Percentiles rank a stretch among this genome's conserved stretches.
These are phyloP conservation scores for Cryptococcus amylolentus DNA, from an alignment of 1,284 basidiomycete genomes.

Conservation along the genomic window DNA sequence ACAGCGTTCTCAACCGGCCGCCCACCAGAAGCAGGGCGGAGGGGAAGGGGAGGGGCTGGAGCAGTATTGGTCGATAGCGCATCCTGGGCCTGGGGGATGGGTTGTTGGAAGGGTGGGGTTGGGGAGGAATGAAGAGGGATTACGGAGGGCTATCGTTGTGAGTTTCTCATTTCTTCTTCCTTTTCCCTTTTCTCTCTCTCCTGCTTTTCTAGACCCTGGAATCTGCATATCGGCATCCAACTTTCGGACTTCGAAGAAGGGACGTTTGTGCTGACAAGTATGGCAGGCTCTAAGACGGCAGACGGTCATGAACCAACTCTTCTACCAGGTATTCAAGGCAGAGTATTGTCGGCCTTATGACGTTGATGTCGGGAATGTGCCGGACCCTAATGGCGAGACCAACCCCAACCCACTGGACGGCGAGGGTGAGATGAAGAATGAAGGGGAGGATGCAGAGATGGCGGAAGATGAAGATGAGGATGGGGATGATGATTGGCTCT, in stretches of 20 bases:
- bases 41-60: constrained; percentile 5
- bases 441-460: background rate
- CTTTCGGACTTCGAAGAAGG: background rate
- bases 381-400: constrained; percentile 3
- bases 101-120: constrained; percentile 34
- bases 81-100: constrained; percentile 36
- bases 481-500: constrained; percentile 4
- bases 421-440: background rate
- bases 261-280: background rate
- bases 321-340: constrained; percentile 19
- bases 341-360: background rate
- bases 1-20: constrained; percentile 4
- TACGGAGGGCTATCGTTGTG: constrained; percentile 15
- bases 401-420: constrained; percentile 1
- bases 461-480: background rate
- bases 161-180: background rate
- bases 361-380: background rate
- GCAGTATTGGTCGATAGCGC: constrained; percentile 38
- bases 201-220: no score
- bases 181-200: no score
- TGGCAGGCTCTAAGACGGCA: constrained; percentile 23
- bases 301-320: constrained; percentile 28
- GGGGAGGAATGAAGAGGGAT: constrained; percentile 10
- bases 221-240: background rate
- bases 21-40: background rate